Evolutionary conservation across 805 yeast genomes (phyloP).

Genomic region (Candida ulmi): DNA sequence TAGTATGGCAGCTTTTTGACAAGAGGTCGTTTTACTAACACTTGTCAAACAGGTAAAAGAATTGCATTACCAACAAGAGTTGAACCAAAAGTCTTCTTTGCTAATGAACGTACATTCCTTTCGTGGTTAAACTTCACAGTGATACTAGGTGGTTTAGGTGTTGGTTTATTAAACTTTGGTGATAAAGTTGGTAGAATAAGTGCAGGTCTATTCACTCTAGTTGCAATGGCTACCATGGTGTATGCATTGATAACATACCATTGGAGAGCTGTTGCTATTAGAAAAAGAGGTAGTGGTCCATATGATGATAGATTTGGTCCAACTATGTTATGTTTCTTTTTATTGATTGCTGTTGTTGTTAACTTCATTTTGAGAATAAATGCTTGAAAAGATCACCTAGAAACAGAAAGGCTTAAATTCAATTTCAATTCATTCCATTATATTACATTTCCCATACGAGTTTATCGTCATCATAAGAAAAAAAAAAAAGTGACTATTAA

Average conservation of each 20-base stretch:
- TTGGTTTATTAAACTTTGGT: slow-evolving; percentile 94
- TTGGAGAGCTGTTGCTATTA: slow-evolving; percentile 99
- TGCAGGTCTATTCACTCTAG: slow-evolving; percentile 90
- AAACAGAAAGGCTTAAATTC: neutral
- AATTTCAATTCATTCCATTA: no score
- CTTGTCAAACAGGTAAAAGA: slow-evolving; percentile 53
- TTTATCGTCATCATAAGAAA: no score
- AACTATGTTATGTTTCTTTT: slow-evolving; percentile 90
- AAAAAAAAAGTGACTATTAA: no score
- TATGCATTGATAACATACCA: slow-evolving; percentile 95
- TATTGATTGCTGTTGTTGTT: slow-evolving; percentile 87
- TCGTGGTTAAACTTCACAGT: slow-evolving; percentile 99
- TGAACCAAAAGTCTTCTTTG: slow-evolving; percentile 98
- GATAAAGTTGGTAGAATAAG: slow-evolving; percentile 88
- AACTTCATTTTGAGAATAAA: slow-evolving; percentile 73
- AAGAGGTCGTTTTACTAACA: slow-evolving; percentile 6
- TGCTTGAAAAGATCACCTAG: slow-evolving; percentile 2
- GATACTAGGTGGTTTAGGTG: slow-evolving; percentile 92
- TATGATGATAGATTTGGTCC: slow-evolving; percentile 99
- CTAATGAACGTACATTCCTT: slow-evolving; percentile 96
- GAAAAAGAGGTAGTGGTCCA: slow-evolving; percentile 98
- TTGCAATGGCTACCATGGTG: slow-evolving; percentile 97
- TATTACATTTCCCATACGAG: no score
- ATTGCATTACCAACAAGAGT: slow-evolving; percentile 97
- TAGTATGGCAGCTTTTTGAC: no score